Conservation (phyloP, 2,329 filamentous ascomycete species). For the Neurospora crassa region DNA sequence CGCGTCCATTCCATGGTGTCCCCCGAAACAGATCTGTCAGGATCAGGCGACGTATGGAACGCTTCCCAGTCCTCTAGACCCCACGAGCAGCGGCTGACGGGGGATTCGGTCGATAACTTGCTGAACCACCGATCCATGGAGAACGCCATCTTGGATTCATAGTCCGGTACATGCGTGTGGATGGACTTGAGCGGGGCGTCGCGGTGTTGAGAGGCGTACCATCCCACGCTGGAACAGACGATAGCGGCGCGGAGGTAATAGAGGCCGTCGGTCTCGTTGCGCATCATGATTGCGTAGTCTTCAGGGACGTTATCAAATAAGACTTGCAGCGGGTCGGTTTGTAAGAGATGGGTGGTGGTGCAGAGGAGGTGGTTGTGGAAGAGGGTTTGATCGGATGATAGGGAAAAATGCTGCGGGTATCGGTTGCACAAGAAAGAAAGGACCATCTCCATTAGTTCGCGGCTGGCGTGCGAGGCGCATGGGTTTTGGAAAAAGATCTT, state of each 20-base stretch:
- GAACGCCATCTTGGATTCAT: conserved; percentile 78
- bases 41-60: conserved; percentile 53
- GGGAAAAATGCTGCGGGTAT: conserved; percentile 63
- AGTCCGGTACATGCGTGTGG: conserved; percentile 68
- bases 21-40: neutral
- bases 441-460: conserved; percentile 81
- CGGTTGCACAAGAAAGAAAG: conserved; percentile 69
- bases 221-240: conserved; percentile 71
- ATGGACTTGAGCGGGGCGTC: conserved; percentile 61
- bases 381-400: conserved; percentile 15
- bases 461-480: conserved; percentile 68
- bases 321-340: conserved; percentile 56
- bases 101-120: conserved; percentile 62
- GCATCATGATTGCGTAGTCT: conserved; percentile 70
- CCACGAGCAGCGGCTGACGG: conserved; percentile 81
- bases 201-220: conserved; percentile 68
- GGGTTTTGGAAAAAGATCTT: conserved; percentile 59
- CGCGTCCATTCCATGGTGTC: conserved; percentile 46
- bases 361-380: conserved; percentile 62
- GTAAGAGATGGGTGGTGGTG: conserved; percentile 49
- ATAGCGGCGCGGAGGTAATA: conserved; percentile 69
- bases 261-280: conserved; percentile 59
- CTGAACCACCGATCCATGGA: conserved; percentile 84
- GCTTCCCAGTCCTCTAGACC: conserved; percentile 67
- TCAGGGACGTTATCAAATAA: conserved; percentile 73